A percentile compares a stretch with the other conserved stretches of the same genome.
phyloP scores from a whole-genome alignment of 2,329 filamentous ascomycete species.

The Aspergillus sergii region DNA sequence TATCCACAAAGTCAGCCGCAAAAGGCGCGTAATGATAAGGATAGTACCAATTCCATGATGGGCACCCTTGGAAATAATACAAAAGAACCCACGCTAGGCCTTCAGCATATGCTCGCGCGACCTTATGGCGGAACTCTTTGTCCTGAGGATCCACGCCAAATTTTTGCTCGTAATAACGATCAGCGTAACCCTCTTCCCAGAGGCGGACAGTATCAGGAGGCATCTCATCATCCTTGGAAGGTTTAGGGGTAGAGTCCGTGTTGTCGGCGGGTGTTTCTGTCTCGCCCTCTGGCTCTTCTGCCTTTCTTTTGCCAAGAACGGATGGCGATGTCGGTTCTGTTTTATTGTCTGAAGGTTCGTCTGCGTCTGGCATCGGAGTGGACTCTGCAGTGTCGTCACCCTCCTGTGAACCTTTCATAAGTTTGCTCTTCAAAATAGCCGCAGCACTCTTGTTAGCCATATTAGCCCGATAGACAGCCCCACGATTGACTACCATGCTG shows the following conservation, averaged over 20 bases:
- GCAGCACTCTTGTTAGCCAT: slow-evolving; percentile 93
- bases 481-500: slow-evolving; percentile 82
- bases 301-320: slow-evolving; percentile 62
- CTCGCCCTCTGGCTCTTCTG: slow-evolving; percentile 64
- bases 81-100: slow-evolving; percentile 92
- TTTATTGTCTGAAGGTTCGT: slow-evolving; percentile 29
- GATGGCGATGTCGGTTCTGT: slow-evolving; percentile 35
- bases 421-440: slow-evolving; percentile 78
- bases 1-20: slow-evolving; percentile 86
- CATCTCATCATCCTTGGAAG: slow-evolving; percentile 60
- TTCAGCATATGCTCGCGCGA: slow-evolving; percentile 89
- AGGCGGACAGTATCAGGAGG: slow-evolving; percentile 80
- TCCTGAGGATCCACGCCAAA: slow-evolving; percentile 83
- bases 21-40: slow-evolving; percentile 98
- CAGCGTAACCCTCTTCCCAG: slow-evolving; percentile 94
- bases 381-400: slow-evolving; percentile 25
- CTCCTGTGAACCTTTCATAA: slow-evolving; percentile 55
- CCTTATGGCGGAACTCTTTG: slow-evolving; percentile 81
- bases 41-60: slow-evolving; percentile 99
- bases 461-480: slow-evolving; percentile 67
- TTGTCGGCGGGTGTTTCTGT: slow-evolving; percentile 54
- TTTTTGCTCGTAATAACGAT: slow-evolving; percentile 96
- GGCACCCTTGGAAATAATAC: slow-evolving; percentile 98
- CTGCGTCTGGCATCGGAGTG: slow-evolving; percentile 27
- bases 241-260: slow-evolving; percentile 42